Evolutionary conservation across 1,284 basidiomycete species (phyloP), one percentile per base, ranked within the genome.

Genomic region (Cutaneotrichosporon cavernicola): DNA sequence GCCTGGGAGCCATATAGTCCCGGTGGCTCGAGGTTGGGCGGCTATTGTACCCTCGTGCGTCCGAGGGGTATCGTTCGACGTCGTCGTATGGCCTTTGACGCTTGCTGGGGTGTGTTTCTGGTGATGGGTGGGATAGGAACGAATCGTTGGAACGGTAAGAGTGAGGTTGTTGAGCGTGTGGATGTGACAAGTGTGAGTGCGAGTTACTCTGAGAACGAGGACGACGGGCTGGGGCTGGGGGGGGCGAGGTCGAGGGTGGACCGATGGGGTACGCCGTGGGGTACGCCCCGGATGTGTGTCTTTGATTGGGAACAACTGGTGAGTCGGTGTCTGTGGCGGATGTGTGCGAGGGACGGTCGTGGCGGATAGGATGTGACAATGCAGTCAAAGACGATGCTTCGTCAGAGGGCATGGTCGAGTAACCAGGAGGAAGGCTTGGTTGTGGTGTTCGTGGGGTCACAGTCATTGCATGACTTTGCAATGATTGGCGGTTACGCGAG

Each of bases 391-490:
- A 11, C 8, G 31, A 5, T 31, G 31, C 30, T 18, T 53, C 31
- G 18, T 53, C 51, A n/a, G 31, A 18, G 9, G 31, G 51, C 51
- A 53, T 53, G 9, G 31, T 10, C 31, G 6, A 18, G 18, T 53
- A n/a, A 18, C 31, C 14, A 50, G 10, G 14, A 14, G 22, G 26
- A 30, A 10, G 51, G 10, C 49, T 26, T 51, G 49, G 22, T 18
- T n/a, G 16, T 32, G 30, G 31, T 34, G 51, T 32, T 34, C 51
- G 31, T 53, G 51, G 13, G 51, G 51, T 53, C 51, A 31, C 51
- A 8, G 51, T 53, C 51, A 53, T 53, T 53, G 51, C 51, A 53
- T 53, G 51, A 53, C 51, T 53, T 32, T 31, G 51, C 51, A 31
- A 53, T 18, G 31, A 32, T 50, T 5, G 26, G 26, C 26, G 13